Base-by-base conservation (phyloP, 139 green algal genomes). In the Picochlorum sp. region DNA sequence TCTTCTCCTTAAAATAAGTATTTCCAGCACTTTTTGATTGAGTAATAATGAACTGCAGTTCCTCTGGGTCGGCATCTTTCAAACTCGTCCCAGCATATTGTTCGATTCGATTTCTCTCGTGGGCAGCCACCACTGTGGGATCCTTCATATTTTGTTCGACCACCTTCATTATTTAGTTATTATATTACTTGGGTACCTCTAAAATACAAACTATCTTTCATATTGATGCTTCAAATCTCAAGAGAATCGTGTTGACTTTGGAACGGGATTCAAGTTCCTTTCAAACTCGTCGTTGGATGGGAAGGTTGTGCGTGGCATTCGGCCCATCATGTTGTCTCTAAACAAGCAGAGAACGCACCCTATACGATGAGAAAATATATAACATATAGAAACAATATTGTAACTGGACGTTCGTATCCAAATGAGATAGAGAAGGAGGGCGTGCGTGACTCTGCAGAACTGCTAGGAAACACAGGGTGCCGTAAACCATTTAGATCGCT, bases 1-100 rank as follows among this genome's bases (percentile, higher is more conserved):
- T 44, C 47, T 74, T 74, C 45, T 52, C 3, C 11, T 61, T 58
- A 54, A 82, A 82, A 21, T 54, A 58, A 3, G 65, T 64, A 68
- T 80, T 81, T 16, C 76, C 76, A 10, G 57, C 50, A 16, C 44
- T 8, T 47, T 68, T 67, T 6, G 51, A 71, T n/a, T 28, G 21
- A 2, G 69, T 62, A 11, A 82, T 65, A 2, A 74, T 23, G 38
- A 74, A 68, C 2, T 28, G 14, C 24, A 82, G 14, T 6, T 65
- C 1, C 23, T 66, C 20, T 5, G 62, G 62, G 49, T 62, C 56
- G 7, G 37, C 23, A 34, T 69, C 41, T 7, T 34, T 49, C 38
- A 79, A 37, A 9, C 10, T 34, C 1, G 64, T 8, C 13, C 58
- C 64, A 18, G 23, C 16, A 9, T 34, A 28, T 1, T 47, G 21